phyloP scores from a whole-genome alignment of 2,329 filamentous ascomycete species.

The Dichotomopilus funicola region DNA sequence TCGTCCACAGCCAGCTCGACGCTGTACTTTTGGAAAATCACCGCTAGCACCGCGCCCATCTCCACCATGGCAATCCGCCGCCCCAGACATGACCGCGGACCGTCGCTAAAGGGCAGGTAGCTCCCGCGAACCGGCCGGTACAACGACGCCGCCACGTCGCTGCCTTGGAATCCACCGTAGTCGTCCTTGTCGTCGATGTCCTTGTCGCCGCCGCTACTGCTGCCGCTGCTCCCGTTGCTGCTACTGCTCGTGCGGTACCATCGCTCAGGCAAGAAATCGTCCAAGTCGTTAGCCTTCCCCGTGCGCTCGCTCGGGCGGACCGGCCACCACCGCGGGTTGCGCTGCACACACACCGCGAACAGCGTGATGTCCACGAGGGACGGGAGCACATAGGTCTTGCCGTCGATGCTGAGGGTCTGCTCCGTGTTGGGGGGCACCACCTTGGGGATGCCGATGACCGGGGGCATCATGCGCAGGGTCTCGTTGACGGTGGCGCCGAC shows the following conservation, averaged over 20 bases:
- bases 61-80: conserved; percentile 55
- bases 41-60: conserved; percentile 48
- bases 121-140: conserved; percentile 53
- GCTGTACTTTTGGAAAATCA: conserved; percentile 53
- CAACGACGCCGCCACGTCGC: conserved; percentile 55
- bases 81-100: conserved; percentile 51
- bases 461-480: conserved; percentile 64
- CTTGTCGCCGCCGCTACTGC: conserved; percentile 20
- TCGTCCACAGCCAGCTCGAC: conserved; percentile 64
- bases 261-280: conserved; percentile 64
- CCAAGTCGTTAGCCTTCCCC: conserved; percentile 47
- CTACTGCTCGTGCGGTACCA: conserved; percentile 49
- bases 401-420: conserved; percentile 55
- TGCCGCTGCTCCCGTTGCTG: conserved; percentile 20
- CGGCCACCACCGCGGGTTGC: conserved; percentile 70
- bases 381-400: conserved; percentile 53
- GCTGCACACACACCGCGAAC: conserved; percentile 49
- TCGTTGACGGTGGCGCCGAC: conserved; percentile 72
- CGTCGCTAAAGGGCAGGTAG: conserved; percentile 54
- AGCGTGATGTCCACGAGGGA: conserved; percentile 50
- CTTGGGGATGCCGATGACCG: conserved; percentile 68
- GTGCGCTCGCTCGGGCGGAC: conserved; percentile 40
- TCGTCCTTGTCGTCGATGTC: conserved; percentile 42
- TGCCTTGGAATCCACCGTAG: conserved; percentile 52
- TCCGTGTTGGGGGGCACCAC: conserved; percentile 41